These are phyloP conservation scores for Rhododendron vialii DNA, from an alignment of 148 eudicot genomes.

Conservation along the genomic window DNA sequence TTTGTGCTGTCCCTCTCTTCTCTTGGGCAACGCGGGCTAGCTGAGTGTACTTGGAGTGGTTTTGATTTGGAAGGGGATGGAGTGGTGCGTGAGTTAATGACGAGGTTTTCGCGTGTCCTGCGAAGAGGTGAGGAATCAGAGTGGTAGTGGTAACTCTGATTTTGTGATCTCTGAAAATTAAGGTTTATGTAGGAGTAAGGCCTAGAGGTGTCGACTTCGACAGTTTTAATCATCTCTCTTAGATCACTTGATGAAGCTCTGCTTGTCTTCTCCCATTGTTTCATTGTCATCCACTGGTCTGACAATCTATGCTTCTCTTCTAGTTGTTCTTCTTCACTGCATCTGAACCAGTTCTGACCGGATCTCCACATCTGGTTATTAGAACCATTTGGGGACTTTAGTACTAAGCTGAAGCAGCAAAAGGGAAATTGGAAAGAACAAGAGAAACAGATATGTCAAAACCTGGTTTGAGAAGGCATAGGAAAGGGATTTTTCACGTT, in stretches of 20 bases:
- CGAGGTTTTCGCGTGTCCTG: slow-evolving; percentile 12
- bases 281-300: slow-evolving; percentile 14
- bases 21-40: slow-evolving; percentile 40
- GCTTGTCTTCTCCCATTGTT: slow-evolving; percentile 10
- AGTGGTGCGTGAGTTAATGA: slow-evolving; percentile 23
- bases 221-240: slow-evolving; percentile 32
- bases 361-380: slow-evolving; percentile 46
- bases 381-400: neutral
- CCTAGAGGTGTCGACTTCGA: slow-evolving; percentile 36
- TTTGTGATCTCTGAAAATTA: slow-evolving; percentile 10
- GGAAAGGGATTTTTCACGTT: slow-evolving; percentile 27
- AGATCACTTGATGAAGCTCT: slow-evolving; percentile 47
- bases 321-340: slow-evolving; percentile 13
- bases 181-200: slow-evolving; percentile 18
- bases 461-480: slow-evolving; percentile 39
- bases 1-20: slow-evolving; percentile 19
- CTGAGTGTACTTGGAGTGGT: slow-evolving; percentile 27
- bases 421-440: neutral
- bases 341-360: slow-evolving; percentile 16
- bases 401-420: neutral
- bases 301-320: slow-evolving; percentile 23
- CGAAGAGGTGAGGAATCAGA: slow-evolving; percentile 27
- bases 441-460: neutral
- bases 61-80: slow-evolving; percentile 30
- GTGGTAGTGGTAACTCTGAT: slow-evolving; percentile 17